Evolutionary conservation across 352 stramenopile species (phyloP).

Genomic region (Globisporangium parvum): DNA sequence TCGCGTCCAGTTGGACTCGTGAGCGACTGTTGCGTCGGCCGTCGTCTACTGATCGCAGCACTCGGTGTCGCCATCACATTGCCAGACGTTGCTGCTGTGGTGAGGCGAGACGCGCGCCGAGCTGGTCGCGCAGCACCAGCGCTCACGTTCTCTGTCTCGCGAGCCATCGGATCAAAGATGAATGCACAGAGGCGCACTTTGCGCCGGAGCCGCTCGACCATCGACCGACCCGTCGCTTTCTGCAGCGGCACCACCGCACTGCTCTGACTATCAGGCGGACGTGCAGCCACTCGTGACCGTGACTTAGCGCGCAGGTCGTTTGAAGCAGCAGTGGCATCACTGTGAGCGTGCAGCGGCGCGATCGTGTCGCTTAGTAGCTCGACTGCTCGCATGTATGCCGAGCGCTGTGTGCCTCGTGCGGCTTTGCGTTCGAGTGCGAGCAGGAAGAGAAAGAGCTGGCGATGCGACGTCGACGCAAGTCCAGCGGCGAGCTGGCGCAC

Average conservation of each 20-base stretch:
- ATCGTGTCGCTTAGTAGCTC: slow-evolving; percentile 1
- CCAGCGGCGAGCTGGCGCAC: slow-evolving; percentile 5
- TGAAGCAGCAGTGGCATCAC: too few species aligned
- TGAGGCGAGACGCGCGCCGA: neutral
- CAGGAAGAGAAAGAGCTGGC: slow-evolving; percentile 21
- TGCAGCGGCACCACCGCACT: too few species aligned
- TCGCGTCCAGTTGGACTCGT: neutral
- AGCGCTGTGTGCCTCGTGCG: slow-evolving; percentile 6
- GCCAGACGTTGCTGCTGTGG: neutral
- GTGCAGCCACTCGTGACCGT: too few species aligned
- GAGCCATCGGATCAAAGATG: slow-evolving; percentile 15
- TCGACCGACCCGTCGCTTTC: slow-evolving; percentile 1
- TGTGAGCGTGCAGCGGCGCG: too few species aligned
- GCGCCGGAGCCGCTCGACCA: slow-evolving; percentile 24
- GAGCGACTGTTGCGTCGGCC: neutral
- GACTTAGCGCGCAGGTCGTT: too few species aligned
- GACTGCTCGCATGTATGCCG: slow-evolving; percentile 1
- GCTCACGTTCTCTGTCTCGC: neutral
- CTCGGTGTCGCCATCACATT: too few species aligned
- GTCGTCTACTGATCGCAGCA: neutral
- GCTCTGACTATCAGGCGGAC: neutral
- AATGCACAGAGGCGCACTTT: slow-evolving; percentile 28
- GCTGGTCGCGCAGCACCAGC: too few species aligned
- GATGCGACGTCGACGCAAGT: slow-evolving; percentile 25
- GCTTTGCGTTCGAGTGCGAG: slow-evolving; percentile 9